Evolutionary conservation across 1,284 basidiomycete genomes (phyloP).

Genomic region (Rhodotorula mucilaginosa): DNA sequence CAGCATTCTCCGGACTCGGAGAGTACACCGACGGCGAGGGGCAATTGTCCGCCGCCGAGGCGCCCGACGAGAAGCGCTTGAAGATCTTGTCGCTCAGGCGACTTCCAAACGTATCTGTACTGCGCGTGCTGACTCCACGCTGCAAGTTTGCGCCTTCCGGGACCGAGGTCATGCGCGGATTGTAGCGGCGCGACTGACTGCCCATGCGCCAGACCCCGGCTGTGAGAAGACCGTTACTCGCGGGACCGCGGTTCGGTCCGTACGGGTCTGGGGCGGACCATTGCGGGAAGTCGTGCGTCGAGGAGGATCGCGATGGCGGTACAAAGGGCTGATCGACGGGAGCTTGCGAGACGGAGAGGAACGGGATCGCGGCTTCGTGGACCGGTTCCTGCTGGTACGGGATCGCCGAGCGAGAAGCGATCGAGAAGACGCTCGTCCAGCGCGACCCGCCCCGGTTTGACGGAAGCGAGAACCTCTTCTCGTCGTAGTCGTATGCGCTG

Average conservation of each 20-base stretch:
- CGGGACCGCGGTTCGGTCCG: background rate
- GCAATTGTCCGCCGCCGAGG: background rate
- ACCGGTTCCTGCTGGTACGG: background rate
- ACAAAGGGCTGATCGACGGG: slow-evolving; percentile 18
- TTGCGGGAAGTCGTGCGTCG: slow-evolving; percentile 4
- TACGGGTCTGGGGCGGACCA: slow-evolving; percentile 15
- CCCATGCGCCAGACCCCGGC: slow-evolving; percentile 8
- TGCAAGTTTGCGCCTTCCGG: background rate
- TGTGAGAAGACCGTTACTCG: slow-evolving; percentile 2
- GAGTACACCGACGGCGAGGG: slow-evolving; percentile 32
- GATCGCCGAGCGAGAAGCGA: background rate
- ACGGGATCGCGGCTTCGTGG: slow-evolving; percentile 3
- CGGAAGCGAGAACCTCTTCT: slow-evolving; percentile 3
- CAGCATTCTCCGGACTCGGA: slow-evolving; percentile 5
- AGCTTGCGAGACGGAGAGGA: slow-evolving; percentile 24
- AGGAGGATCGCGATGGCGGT: slow-evolving; percentile 20
- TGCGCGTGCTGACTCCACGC: background rate
- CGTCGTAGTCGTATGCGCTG: slow-evolving; percentile 2
- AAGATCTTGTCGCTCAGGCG: slow-evolving; percentile 24
- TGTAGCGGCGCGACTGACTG: background rate
- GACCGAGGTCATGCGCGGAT: background rate
- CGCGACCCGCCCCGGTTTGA: background rate
- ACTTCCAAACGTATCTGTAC: slow-evolving; percentile 10
- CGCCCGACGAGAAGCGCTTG: background rate
- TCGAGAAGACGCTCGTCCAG: slow-evolving; percentile 12